Evolutionary conservation across 2,329 filamentous ascomycete genomes (phyloP).

Genomic region (Neurospora sp.): DNA sequence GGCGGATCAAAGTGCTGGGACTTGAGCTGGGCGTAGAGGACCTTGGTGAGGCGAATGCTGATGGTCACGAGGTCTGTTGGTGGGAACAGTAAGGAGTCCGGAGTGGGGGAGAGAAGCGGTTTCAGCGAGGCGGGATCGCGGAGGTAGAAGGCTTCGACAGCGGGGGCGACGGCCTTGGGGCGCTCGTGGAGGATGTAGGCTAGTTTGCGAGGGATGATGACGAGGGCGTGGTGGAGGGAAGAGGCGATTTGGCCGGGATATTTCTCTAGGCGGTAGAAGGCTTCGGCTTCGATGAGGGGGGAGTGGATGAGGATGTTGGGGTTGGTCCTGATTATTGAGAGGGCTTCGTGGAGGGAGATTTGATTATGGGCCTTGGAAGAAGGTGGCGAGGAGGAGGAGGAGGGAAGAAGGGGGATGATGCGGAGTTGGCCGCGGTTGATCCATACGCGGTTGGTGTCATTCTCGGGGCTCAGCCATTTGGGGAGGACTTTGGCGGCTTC

Average conservation of each 20-base stretch:
- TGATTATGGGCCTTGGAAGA: constrained; percentile 21
- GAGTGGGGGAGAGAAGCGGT: constrained; percentile 48
- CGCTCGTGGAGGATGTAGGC: constrained; percentile 69
- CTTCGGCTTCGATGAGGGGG: constrained; percentile 69
- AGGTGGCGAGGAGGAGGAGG: constrained; percentile 18
- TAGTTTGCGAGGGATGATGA: constrained; percentile 71
- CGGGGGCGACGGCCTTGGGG: constrained; percentile 69
- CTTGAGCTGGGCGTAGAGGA: constrained; percentile 82
- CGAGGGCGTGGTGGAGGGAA: constrained; percentile 65
- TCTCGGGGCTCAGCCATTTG: constrained; percentile 84
- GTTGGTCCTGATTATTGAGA: constrained; percentile 46
- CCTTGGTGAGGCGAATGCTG: constrained; percentile 74
- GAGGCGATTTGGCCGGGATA: constrained; percentile 69
- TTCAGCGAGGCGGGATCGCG: constrained; percentile 71
- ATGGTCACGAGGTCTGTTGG: constrained; percentile 71
- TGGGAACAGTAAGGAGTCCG: constrained; percentile 51
- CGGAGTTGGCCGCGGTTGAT: constrained; percentile 67
- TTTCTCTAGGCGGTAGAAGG: constrained; percentile 77
- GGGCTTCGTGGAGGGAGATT: constrained; percentile 57
- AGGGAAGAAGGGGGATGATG: constrained; percentile 53
- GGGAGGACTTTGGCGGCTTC: constrained; percentile 86
- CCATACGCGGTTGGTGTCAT: constrained; percentile 84
- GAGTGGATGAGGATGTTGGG: constrained; percentile 58
- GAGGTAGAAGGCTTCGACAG: constrained; percentile 85
- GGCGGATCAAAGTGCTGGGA: constrained; percentile 73